Percentiles rank a stretch among this genome's conserved stretches.
These are phyloP conservation scores for Nigrograna mackinnonii DNA, from an alignment of 2,329 filamentous ascomycete genomes.

Conservation along the genomic window DNA sequence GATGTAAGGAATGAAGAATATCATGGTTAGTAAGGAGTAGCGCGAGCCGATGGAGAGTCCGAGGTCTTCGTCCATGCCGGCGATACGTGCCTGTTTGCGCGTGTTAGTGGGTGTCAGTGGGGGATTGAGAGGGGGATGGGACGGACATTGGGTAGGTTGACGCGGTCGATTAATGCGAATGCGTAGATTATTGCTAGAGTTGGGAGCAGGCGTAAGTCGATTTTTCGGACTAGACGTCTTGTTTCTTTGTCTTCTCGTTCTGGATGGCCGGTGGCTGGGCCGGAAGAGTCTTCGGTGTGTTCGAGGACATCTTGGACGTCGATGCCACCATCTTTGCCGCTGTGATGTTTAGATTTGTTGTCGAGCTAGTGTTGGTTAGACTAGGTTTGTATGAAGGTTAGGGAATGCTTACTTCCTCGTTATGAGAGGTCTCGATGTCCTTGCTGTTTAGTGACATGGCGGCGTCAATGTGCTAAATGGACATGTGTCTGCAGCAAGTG, in stretches of 20 bases:
- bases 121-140: not conserved
- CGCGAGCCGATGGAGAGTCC: conserved; percentile 15
- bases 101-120: not conserved
- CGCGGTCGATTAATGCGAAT: conserved; percentile 19
- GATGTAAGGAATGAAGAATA: not conserved
- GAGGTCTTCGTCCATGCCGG: conserved; percentile 20
- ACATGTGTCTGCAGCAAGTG: too few relatives aligned
- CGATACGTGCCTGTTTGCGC: conserved; percentile 3
- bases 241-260: conserved; percentile 27
- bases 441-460: too few relatives aligned
- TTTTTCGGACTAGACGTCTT: conserved; percentile 12
- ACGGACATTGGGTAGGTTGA: conserved; percentile 17
- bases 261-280: too few relatives aligned
- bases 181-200: conserved; percentile 34
- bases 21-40: conserved; percentile 13
- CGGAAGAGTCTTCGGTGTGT: too few relatives aligned
- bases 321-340: too few relatives aligned
- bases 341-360: too few relatives aligned
- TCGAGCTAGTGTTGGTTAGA: too few relatives aligned
- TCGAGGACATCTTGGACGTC: too few relatives aligned
- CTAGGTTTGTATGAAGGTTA: too few relatives aligned
- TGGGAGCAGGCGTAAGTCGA: conserved; percentile 38
- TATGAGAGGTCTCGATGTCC: too few relatives aligned
- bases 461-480: too few relatives aligned
- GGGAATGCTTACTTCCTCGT: too few relatives aligned